Percentiles rank a stretch among this genome's conserved stretches.
Conservation (phyloP, 208 protist genomes). For the Trypanosoma avium region DNA sequence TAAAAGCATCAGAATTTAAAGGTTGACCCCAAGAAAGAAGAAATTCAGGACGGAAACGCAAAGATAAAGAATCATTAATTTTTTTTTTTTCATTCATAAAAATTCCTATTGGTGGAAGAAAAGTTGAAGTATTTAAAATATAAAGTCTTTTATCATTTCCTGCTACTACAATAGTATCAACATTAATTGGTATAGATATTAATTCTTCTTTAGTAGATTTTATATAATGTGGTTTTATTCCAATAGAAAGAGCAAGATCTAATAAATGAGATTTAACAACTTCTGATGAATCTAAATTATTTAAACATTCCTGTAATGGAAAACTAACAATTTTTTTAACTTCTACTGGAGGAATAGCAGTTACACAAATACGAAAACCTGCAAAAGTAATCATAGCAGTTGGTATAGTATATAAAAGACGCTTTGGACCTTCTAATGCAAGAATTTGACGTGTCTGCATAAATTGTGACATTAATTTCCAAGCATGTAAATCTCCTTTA, state of each 20-base stretch:
- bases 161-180: constrained; percentile 35
- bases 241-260: constrained; percentile 32
- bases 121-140: constrained; percentile 38
- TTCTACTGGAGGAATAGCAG: constrained; percentile 52
- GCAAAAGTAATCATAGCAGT: constrained; percentile 51
- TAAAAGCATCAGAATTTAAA: constrained; percentile 44
- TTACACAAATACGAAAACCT: constrained; percentile 53
- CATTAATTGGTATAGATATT: constrained; percentile 13
- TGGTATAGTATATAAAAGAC: constrained; percentile 55
- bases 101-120: constrained; percentile 55
- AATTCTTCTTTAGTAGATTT: constrained; percentile 5
- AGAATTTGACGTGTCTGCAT: constrained; percentile 41
- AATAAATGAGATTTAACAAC: constrained; percentile 37
- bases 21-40: constrained; percentile 30
- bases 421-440: constrained; percentile 40
- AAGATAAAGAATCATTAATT: not conserved
- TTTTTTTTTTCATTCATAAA: not conserved
- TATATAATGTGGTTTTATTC: constrained; percentile 36
- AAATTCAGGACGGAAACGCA: constrained; percentile 52
- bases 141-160: constrained; percentile 75
- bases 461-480: constrained; percentile 31
- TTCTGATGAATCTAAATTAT: constrained; percentile 8
- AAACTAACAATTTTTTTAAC: constrained; percentile 15
- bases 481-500: constrained; percentile 46
- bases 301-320: not conserved